Percentiles rank a stretch among this genome's conserved stretches.
Evolutionary conservation across 495 filamentous ascomycete genomes (phyloP).

Genomic region (Aspergillus steynii): DNA sequence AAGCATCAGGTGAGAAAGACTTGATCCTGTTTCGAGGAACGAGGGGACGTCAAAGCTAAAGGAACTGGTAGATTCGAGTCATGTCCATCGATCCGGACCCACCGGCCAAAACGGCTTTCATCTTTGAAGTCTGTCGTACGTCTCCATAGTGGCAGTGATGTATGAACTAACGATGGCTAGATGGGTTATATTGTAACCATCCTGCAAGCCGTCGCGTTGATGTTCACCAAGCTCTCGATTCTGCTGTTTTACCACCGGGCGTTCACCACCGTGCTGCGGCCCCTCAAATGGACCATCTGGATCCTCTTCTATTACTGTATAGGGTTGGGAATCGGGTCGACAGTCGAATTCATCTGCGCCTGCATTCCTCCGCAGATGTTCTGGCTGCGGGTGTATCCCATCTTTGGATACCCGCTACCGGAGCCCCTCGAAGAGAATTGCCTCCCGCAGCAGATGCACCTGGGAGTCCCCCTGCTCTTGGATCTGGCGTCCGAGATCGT

Average conservation of each 20-base stretch:
- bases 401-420: background rate
- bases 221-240: background rate
- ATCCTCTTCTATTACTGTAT: background rate
- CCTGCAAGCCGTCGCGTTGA: background rate
- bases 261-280: background rate
- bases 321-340: background rate
- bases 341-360: background rate
- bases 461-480: background rate
- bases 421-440: background rate
- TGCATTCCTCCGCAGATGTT: background rate
- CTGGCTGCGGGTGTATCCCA: background rate
- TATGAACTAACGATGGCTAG: background rate
- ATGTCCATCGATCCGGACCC: background rate
- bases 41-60: background rate
- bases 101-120: background rate
- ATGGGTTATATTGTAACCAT: background rate
- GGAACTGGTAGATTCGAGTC: background rate
- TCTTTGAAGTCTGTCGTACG: background rate
- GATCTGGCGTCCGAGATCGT: background rate
- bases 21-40: background rate
- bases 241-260: background rate
- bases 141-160: background rate
- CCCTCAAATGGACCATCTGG: background rate
- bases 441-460: background rate
- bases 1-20: background rate